Conservation (phyloP, 306 rosid species). For the Cucurbita argyrosperma region DNA sequence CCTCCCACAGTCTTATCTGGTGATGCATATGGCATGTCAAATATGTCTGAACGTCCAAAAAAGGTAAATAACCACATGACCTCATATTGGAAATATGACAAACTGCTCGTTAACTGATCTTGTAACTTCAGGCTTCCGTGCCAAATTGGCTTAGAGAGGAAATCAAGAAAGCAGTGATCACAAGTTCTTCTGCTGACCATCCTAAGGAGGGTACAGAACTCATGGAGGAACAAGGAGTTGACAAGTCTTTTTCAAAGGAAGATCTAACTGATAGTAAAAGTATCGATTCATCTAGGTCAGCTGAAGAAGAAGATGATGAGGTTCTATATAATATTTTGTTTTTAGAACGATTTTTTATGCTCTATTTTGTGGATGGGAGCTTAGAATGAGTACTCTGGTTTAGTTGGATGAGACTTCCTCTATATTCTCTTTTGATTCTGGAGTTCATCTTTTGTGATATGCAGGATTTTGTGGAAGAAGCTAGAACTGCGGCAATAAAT, state of each 20-base stretch:
- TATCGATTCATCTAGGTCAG: conserved; percentile 69
- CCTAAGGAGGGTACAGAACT: conserved; percentile 41
- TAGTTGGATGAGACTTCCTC: background rate
- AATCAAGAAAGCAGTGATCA: conserved; percentile 73
- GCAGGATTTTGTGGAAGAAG: conserved; percentile 61
- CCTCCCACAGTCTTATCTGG: conserved; percentile 49
- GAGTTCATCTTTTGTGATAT: conserved; percentile 1
- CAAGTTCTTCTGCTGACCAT: conserved; percentile 57
- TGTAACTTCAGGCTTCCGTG: conserved; percentile 60
- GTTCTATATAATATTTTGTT: conserved; percentile 21
- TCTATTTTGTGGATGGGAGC: background rate
- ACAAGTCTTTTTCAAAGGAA: conserved; percentile 32
- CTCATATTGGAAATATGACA: conserved; percentile 13
- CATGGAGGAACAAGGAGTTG: conserved; percentile 36
- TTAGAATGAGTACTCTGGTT: background rate
- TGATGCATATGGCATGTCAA: conserved; percentile 67
- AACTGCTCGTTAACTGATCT: conserved; percentile 7
- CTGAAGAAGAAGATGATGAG: conserved; percentile 95
- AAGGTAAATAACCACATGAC: conserved; percentile 36
- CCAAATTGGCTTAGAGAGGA: conserved; percentile 98
- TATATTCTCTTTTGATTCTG: background rate
- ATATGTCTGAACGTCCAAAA: conserved; percentile 79
- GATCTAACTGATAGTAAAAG: conserved; percentile 71
- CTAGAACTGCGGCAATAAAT: conserved; percentile 74
- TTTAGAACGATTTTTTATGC: background rate